Evolutionary conservation across 139 green algal genomes (phyloP), one percentile per base, ranked within the genome.

Genomic region (Picocystis salinarum): DNA sequence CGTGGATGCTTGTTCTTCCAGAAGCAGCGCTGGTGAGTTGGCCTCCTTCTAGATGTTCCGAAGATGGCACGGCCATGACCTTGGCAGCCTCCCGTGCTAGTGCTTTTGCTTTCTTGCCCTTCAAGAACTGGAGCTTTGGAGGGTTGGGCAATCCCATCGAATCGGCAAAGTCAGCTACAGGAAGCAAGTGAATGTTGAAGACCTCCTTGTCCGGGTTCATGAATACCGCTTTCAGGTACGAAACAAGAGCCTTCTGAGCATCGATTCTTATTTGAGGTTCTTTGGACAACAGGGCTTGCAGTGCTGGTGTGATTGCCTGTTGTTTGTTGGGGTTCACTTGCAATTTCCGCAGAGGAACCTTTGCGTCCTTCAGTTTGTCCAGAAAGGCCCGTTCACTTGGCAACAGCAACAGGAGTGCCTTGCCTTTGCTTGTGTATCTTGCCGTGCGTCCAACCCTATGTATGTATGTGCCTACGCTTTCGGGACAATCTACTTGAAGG

Each of bases 381-480:
- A 37, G 13, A 37, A 37, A 37, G 31, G 31, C 31, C 13, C n/a
- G 15, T 49, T 33, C 22, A 66, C 22, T 23, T 26, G 76, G 75
- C 28, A 66, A 47, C 60, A 91, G 61, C 53, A 92, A 52, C 57
- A 91, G 48, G 62, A 93, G 61, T 17, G 67, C 67, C 18, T 62
- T 61, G 5, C 84, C 84, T 1, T 50, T 40, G 28, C 59, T 33
- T 12, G 49, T 66, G 30, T 67, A 91, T 27, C 80, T 62, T 5
- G 80, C 81, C 6, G 80, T 92, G 18, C 80, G 58, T 5, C 80
- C 80, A 9, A 83, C 80, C 3, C 80, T 62, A 67, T 98, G 88
- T 48, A 98, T 94, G 73, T 98, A 98, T 5, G 65, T 53, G 4
- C 68, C 61, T 15, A 77, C 69, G 51, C 95, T 83, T 46, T 96